Percentiles rank a stretch among this genome's conserved stretches.
These are phyloP conservation scores for Fraxinus cuspidata DNA, from an alignment of 257 asterid genomes.

Conservation along the genomic window DNA sequence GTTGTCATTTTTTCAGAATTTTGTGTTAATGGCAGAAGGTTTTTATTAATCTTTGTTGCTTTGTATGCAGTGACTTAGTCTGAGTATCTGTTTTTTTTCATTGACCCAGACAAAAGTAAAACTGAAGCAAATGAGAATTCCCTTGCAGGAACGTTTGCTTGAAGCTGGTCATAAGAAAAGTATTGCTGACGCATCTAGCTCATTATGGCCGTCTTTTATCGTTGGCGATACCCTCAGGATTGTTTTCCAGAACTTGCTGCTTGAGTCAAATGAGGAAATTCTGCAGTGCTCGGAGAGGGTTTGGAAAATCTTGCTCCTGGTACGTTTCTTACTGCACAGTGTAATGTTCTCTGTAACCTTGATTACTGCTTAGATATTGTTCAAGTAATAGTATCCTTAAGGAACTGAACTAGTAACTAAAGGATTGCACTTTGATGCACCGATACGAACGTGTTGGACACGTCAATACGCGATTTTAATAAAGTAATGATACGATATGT, in stretches of 20 bases:
- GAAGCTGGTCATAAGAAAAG: slow-evolving; percentile 85
- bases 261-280: slow-evolving; percentile 91
- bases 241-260: slow-evolving; percentile 95
- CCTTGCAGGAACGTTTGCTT: slow-evolving; percentile 93
- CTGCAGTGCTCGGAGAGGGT: slow-evolving; percentile 89
- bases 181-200: slow-evolving; percentile 57
- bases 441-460: too few relatives aligned
- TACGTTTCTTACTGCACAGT: slow-evolving; percentile 35
- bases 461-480: too few relatives aligned
- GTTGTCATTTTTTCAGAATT: slow-evolving; percentile 15
- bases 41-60: not conserved
- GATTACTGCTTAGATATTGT: slow-evolving; percentile 14
- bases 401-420: not conserved
- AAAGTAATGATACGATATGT: too few relatives aligned
- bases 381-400: slow-evolving; percentile 5
- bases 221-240: slow-evolving; percentile 95
- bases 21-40: not conserved
- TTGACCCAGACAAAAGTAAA: slow-evolving; percentile 4
- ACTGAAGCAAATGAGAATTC: slow-evolving; percentile 15
- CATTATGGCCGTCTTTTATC: slow-evolving; percentile 96
- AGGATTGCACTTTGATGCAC: not conserved
- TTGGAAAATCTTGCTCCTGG: slow-evolving; percentile 87
- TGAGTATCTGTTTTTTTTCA: slow-evolving; percentile 17
- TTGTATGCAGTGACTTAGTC: slow-evolving; percentile 11
- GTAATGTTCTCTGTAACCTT: slow-evolving; percentile 17